Base-by-base conservation (phyloP, 2,329 filamentous ascomycete genomes). In the Lachnellula willkommii region DNA sequence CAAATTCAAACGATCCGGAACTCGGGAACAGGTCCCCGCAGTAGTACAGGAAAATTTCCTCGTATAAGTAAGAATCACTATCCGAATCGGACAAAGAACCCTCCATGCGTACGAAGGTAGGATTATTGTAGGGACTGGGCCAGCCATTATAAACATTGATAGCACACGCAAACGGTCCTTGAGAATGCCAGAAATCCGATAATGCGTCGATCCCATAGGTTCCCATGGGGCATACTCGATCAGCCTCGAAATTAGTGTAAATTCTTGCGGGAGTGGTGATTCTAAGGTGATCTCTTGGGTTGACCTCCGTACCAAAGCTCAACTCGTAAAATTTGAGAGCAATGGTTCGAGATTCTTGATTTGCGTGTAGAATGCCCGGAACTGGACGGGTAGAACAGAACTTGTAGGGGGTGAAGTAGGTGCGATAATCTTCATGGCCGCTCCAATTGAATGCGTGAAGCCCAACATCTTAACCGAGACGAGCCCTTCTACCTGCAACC, bases 201-300 rank as follows among this genome's bases (percentile, higher is more conserved):
- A 17, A 8, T 35, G 46, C 22, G 9, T 48, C 26, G 9, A 2
- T 1, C 5, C 47, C 15, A 36, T 35, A 48, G n/a, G 14, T 12
- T n/a, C 47, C 47, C 47, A 48, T 48, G 26, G 47, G 47, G n/a
- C 47, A 48, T 32, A 48, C 37, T 20, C 11, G 47, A 36, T 48
- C 47, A 17, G 47, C 24, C 5, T 36, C n/a, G 28, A 17, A 17
- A 20, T 48, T 48, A 14, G 26, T 6, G 26, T 32, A 20, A 20
- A 48, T 35, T 15, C n/a, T 32, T 4, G 14, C 28, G 17, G 28
- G 28, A 17, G 12, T 32, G 26, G 28, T 37, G 11, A 35, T 0
- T 36, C 37, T 48, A 26, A 48, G n/a, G 28, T 37, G 8, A 36
- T 20, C 4, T n/a, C 6, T 11, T 5, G n/a, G 8, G 26, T 35